Evolutionary conservation across 1,139 yeast genomes (phyloP), one percentile per base, ranked within the genome.

Genomic region (Meyerozyma smithsonii): DNA sequence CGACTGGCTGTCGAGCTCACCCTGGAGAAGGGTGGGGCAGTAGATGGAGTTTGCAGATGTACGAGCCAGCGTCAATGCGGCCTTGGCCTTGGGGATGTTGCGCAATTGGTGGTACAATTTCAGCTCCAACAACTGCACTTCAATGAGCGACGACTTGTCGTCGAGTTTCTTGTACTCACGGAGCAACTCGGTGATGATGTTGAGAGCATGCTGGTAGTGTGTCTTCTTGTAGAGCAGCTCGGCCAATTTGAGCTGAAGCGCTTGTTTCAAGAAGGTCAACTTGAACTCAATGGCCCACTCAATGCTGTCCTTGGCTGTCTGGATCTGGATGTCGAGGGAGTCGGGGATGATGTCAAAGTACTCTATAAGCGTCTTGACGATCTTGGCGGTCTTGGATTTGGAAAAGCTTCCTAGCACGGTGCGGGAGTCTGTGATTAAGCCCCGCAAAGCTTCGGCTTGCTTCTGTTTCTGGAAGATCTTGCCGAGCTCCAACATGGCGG

Each of bases 1-100:
- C 59, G 95, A 83, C 81, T 90, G 92, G 64, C 89, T 78, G 61
- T 94, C 98, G 44, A 94, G 74, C 56, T 89, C 95, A 1, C 98
- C 98, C 64, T 94, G 96, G 53, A 85, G 77, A 39, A 83, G 70
- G n/a, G 97, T 88, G 8, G 97, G 96, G 52, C 96, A 87, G 66
- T 90, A 94, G 42, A 94, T 88, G 30, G 97, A 79, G 61, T 92
- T 94, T 12, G 98, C 98, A 5, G 95, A 84, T 0, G 98, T 94
- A 63, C 97, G 79, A 2, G 98, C 97, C 43, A 95, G 83, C 4
- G 98, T 90, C 51, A 94, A 74, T 4, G 97, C 83, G 5, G 97
- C 97, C 55, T 88, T 79, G 11, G 96, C 77, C 64, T 90, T 92
- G n/a, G 97, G 86, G 54, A 87, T 74, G 59, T 94, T 94, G 61